Percentiles rank a stretch among this genome's conserved stretches.
Evolutionary conservation across 768 basidiomycete species (phyloP).

Genomic region (Leccinum pellstonianum): DNA sequence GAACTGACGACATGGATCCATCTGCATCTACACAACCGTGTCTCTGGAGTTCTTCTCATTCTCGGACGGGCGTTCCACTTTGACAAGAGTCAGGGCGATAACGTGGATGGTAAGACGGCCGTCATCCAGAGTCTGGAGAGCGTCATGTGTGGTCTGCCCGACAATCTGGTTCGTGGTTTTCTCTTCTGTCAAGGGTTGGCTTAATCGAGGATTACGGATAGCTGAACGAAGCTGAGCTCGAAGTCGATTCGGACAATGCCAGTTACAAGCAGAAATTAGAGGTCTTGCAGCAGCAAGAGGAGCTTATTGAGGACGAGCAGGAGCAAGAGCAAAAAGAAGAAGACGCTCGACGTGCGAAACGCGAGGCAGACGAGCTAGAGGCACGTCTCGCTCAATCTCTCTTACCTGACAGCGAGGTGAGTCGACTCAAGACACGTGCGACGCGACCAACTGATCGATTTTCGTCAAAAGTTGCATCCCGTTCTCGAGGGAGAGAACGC

Average conservation of each 20-base stretch:
- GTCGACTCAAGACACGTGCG: conserved; percentile 5
- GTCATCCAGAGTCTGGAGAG: conserved; percentile 83
- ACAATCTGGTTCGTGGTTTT: conserved; percentile 72
- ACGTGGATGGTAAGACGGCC: conserved; percentile 79
- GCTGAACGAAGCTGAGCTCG: conserved; percentile 96
- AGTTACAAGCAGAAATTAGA: conserved; percentile 98
- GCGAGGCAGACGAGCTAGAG: conserved; percentile 78
- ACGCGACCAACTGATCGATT: neutral
- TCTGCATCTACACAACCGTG: conserved; percentile 84
- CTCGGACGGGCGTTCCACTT: conserved; percentile 96
- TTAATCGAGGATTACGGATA: conserved; percentile 29
- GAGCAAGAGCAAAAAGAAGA: conserved; percentile 97
- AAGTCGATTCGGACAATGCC: conserved; percentile 90
- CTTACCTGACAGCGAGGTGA: conserved; percentile 87
- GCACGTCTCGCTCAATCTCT: conserved; percentile 76
- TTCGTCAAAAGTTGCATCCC: conserved; percentile 52
- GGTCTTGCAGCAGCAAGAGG: conserved; percentile 96
- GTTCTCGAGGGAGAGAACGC: conserved; percentile 66
- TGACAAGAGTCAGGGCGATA: conserved; percentile 68
- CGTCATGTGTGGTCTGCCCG: conserved; percentile 89
- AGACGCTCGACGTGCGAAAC: conserved; percentile 81
- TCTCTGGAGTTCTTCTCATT: conserved; percentile 91
- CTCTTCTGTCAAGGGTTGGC: too few species aligned
- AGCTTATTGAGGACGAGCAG: conserved; percentile 98
- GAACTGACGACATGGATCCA: conserved; percentile 93